These are phyloP conservation scores for Plectranthus barbatus DNA, from an alignment of 257 asterid species.

Conservation along the genomic window DNA sequence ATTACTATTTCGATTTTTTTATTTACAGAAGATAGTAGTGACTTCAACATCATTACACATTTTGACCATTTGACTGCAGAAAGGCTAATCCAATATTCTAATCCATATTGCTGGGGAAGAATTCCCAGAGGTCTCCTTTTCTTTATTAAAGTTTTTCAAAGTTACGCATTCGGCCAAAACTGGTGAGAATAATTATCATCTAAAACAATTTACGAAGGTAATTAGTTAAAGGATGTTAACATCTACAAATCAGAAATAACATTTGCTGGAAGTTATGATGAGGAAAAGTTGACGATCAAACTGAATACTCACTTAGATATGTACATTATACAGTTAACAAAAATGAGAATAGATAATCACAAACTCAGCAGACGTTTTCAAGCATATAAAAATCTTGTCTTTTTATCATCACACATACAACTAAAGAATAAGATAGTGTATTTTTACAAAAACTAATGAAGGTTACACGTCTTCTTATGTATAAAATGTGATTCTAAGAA, in stretches of 20 bases:
- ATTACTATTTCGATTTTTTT: no score
- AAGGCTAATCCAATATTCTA: neutral
- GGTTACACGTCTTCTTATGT: no score
- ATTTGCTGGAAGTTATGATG: neutral
- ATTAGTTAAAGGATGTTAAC: neutral
- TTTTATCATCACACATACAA: neutral
- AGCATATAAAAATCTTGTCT: neutral
- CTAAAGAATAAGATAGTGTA: neutral
- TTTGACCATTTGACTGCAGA: neutral
- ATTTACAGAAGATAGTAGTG: no score
- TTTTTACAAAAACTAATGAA: no score
- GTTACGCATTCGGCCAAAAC: neutral
- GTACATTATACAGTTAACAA: neutral
- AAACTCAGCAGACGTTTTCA: neutral
- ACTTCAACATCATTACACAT: neutral
- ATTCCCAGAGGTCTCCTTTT: neutral
- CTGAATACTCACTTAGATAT: neutral
- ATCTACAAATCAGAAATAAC: neutral
- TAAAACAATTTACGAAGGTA: neutral
- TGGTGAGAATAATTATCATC: neutral
- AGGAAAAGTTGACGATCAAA: neutral
- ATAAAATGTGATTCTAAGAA: no score
- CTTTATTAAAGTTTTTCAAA: neutral
- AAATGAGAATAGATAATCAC: slow-evolving; percentile 4
- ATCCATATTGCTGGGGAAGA: neutral